phyloP scores from a whole-genome alignment of 2,329 filamentous ascomycete genomes.

The Fusarium falciforme region DNA sequence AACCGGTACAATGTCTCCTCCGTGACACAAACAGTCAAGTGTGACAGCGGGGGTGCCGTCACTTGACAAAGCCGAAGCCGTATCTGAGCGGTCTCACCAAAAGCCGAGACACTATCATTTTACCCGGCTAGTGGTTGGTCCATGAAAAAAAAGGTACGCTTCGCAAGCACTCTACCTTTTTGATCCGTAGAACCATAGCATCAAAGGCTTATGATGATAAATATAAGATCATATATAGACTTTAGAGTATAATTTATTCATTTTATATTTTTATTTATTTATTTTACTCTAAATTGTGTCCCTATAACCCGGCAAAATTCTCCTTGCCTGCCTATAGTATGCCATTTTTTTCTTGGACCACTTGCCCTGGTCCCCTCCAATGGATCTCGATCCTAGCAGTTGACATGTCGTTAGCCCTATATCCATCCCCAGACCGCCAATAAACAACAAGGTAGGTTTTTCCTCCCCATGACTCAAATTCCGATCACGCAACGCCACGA shows the following conservation, averaged over 20 bases:
- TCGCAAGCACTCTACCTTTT: neutral
- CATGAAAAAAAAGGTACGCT: no score
- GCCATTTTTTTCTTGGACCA: no score
- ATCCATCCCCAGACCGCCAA: neutral
- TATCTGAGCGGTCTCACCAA: neutral
- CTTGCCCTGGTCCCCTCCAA: neutral
- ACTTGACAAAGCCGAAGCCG: neutral
- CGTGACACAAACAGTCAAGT: neutral
- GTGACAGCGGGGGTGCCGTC: neutral
- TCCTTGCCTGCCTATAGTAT: no score
- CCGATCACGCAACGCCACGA: slow-evolving; percentile 31
- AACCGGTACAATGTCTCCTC: neutral
- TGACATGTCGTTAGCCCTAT: neutral
- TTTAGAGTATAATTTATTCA: no score
- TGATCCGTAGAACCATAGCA: no score
- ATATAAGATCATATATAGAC: no score
- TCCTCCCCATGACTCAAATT: slow-evolving; percentile 4
- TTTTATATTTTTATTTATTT: no score
- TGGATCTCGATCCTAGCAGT: neutral
- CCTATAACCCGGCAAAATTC: no score
- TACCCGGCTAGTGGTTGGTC: no score
- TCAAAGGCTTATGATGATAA: no score
- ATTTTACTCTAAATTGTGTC: no score
- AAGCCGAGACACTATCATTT: neutral
- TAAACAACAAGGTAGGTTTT: neutral